Evolutionary conservation across 2,329 filamentous ascomycete species (phyloP), one percentile per base, ranked within the genome.

Genomic region (Exophiala bonariae): DNA sequence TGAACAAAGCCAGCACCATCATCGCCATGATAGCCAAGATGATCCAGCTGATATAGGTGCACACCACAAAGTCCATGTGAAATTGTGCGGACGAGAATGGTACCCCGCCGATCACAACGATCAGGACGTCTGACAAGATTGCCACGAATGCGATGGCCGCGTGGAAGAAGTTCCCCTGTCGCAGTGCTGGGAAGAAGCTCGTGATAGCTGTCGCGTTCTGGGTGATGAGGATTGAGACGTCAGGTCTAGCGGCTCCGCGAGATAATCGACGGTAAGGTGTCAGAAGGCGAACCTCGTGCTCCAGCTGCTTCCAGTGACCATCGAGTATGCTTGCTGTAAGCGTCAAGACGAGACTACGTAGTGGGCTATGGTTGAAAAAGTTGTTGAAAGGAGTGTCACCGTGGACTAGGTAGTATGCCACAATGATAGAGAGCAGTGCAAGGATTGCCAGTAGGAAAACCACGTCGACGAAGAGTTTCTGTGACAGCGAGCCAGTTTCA

Each of bases 91-190:
- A 26, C 11, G 23, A 26, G 26, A 35, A 50, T 8, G 50, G 52
- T 10, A 55, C 43, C 11, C 52, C 46, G 11, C 41, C 40, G 13
- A 53, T 36, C 17, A 43, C 38, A 17, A 55, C 48, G 35, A 56
- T 56, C 37, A 54, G 37, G 9, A 56, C 19, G 28, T 56, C 53
- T 2, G 53, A 53, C 17, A 50, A 26, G n/a, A 42, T 34, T 10
- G 49, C 50, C 4, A 48, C 47, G 22, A 50, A n/a, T 10, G 53
- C 47, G 13, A 56, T 26, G 20, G 48, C 31, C 4, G 44, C 39
- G 40, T 55, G 52, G 26, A 56, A 54, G 31, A 44, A 30, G 33
- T 50, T 49, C 9, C 47, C 17, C 9, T 50, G 41, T 31, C 45
- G 32, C 4, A 52, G 19, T 11, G 49, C 43, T 13, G 26, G 34